These are phyloP conservation scores for Amanita subjunquillea DNA, from an alignment of 768 basidiomycete species.

Conservation along the genomic window DNA sequence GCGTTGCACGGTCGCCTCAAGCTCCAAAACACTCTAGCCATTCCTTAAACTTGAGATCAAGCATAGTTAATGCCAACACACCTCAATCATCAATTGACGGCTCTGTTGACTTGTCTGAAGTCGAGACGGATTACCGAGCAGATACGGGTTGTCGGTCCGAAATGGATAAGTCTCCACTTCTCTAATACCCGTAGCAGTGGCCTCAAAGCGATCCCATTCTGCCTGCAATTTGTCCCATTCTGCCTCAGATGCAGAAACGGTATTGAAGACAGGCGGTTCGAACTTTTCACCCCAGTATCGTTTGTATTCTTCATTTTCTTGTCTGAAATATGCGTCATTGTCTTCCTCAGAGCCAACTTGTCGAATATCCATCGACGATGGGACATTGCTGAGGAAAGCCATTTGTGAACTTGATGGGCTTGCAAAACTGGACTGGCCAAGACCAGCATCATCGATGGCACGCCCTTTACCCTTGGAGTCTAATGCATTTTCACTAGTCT, in stretches of 20 bases:
- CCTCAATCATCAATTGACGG: constrained; percentile 30
- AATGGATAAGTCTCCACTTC: constrained; percentile 56
- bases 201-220: constrained; percentile 80
- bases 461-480: constrained; percentile 68
- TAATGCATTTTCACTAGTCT: constrained; percentile 26
- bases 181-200: constrained; percentile 54
- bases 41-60: constrained; percentile 10
- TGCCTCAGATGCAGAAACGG: not conserved
- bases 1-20: constrained; percentile 83
- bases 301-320: constrained; percentile 60
- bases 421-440: constrained; percentile 1
- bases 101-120: constrained; percentile 30
- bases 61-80: constrained; percentile 13
- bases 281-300: constrained; percentile 36
- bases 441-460: constrained; percentile 21
- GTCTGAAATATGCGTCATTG: constrained; percentile 60
- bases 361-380: not conserved
- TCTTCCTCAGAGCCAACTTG: constrained; percentile 11
- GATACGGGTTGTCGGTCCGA: constrained; percentile 70
- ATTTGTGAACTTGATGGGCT: not conserved
- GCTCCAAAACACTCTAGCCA: constrained; percentile 68
- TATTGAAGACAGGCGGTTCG: constrained; percentile 13
- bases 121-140: constrained; percentile 49
- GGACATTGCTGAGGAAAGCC: not conserved
- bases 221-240: constrained; percentile 62